Percentiles rank a stretch among this genome's conserved stretches.
Conservation (phyloP, 2,329 filamentous ascomycete genomes). For the Alternaria postmessia region DNA sequence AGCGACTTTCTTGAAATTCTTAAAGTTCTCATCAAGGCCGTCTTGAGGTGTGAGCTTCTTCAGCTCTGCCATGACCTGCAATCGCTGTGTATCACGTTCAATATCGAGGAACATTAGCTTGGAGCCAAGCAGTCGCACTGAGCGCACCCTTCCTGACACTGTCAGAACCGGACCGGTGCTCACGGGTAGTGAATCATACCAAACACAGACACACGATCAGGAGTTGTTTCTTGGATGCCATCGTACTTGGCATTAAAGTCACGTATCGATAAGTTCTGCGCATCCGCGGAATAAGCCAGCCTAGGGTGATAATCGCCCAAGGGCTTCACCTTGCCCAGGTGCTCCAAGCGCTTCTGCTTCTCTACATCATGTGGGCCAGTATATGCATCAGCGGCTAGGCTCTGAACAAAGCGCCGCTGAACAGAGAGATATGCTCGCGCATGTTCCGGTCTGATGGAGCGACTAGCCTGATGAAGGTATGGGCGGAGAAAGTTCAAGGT, state of each 20-base stretch:
- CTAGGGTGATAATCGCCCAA: conserved; percentile 66
- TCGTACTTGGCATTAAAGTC: conserved; percentile 44
- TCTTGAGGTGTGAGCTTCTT: conserved; percentile 55
- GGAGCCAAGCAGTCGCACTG: conserved; percentile 74
- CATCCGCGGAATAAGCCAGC: conserved; percentile 32
- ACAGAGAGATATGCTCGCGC: conserved; percentile 60
- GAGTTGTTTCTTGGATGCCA: conserved; percentile 32
- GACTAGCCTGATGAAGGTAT: conserved; percentile 58
- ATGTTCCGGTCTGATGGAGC: conserved; percentile 53
- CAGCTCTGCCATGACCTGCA: conserved; percentile 81
- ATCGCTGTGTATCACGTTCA: conserved; percentile 71
- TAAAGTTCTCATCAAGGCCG: conserved; percentile 59
- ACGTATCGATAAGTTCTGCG: conserved; percentile 32
- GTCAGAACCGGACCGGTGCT: conserved; percentile 32
- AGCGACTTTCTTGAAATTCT: conserved; percentile 69
- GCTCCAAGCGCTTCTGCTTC: conserved; percentile 62
- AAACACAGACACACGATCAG: conserved; percentile 45
- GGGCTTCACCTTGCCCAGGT: conserved; percentile 60
- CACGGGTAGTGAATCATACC: conserved; percentile 34
- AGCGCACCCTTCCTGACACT: conserved; percentile 73
- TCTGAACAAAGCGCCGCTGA: conserved; percentile 43
- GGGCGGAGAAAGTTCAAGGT: conserved; percentile 65
- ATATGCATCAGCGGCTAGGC: conserved; percentile 28
- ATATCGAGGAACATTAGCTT: conserved; percentile 88
- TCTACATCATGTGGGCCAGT: conserved; percentile 53